Percentiles rank a stretch among this genome's conserved stretches.
Evolutionary conservation across 1,284 basidiomycete species (phyloP).

Genomic region (Vanrija sp.): DNA sequence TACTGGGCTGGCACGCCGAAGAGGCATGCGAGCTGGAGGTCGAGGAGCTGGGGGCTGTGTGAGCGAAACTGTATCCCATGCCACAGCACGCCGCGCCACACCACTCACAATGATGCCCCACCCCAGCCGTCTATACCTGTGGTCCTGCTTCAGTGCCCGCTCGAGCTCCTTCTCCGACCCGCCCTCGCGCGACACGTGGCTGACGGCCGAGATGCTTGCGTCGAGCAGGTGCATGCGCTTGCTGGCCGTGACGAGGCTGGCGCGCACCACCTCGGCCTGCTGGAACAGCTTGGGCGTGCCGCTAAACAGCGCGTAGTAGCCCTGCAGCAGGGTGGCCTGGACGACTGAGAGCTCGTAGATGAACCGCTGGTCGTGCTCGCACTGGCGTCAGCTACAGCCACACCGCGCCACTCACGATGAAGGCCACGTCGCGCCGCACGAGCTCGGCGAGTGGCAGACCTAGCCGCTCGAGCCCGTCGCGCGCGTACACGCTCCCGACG

Average conservation of each 20-base stretch:
- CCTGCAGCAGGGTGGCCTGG: slow-evolving; percentile 19
- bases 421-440: slow-evolving; percentile 17
- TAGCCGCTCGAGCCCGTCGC: slow-evolving; percentile 15
- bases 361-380: slow-evolving; percentile 24
- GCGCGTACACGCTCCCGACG: slow-evolving; percentile 21
- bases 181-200: slow-evolving; percentile 3
- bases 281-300: slow-evolving; percentile 22
- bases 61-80: not conserved
- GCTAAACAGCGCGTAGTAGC: slow-evolving; percentile 20
- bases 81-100: not conserved
- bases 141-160: slow-evolving; percentile 16
- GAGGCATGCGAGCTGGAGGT: slow-evolving; percentile 20
- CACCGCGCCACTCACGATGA: slow-evolving; percentile 14
- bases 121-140: slow-evolving; percentile 16
- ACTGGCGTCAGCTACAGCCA: slow-evolving; percentile 1
- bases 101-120: slow-evolving; percentile 26
- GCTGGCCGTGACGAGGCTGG: slow-evolving; percentile 10
- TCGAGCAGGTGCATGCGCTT: slow-evolving; percentile 25
- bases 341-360: slow-evolving; percentile 19
- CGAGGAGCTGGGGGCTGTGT: slow-evolving; percentile 15
- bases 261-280: slow-evolving; percentile 19
- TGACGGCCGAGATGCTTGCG: slow-evolving; percentile 9
- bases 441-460: slow-evolving; percentile 21
- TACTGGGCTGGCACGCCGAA: slow-evolving; percentile 17
- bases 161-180: slow-evolving; percentile 11